Evolutionary conservation across 2,329 filamentous ascomycete genomes (phyloP), one percentile per base, ranked within the genome.

Genomic region (Phoma sp.): DNA sequence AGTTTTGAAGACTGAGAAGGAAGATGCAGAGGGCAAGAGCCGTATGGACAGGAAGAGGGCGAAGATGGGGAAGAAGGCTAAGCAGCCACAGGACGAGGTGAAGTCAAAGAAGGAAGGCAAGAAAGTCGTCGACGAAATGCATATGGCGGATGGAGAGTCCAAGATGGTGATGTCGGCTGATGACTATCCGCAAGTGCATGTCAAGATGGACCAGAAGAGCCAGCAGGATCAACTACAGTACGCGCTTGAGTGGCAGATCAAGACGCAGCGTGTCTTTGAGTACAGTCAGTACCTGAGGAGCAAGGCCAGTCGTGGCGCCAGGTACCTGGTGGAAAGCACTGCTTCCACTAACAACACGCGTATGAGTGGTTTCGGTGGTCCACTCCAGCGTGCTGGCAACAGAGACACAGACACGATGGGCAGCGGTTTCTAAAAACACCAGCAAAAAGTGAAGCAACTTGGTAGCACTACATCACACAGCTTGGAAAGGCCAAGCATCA

Each of bases 1-100:
- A 2, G 21, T 71, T 34, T 45, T 73, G n/a, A 28, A 36, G 5
- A 25, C 60, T 7, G 66, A 72, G 61, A 57, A 59, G 40, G 49
- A 62, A 17, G 61, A 57, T 7, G 59, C 36, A 7, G 47, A 45
- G 26, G 47, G 37, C 7, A 48, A 55, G 21, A 32, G 12, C 2
- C 54, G 52, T 7, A 46, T 42, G 43, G 49, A 51, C n/a, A 39
- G 36, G n/a, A 58, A 57, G 37, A 43, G 40, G 5, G 42, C 40
- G 1, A 58, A 47, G 20, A 48, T 53, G 14, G 47, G 28, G 5
- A 47, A 47, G 39, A 52, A 57, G 37, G 26, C 21, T 7, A 47
- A 38, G 12, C 40, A 47, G 36, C 29, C 39, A 11, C 28, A 46
- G n/a, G 11, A 36, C 18, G 34, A 49, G 45, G 17, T 48, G 18